Evolutionary conservation across 345 rosid genomes (phyloP).

Genomic region (Brassica nigra): DNA sequence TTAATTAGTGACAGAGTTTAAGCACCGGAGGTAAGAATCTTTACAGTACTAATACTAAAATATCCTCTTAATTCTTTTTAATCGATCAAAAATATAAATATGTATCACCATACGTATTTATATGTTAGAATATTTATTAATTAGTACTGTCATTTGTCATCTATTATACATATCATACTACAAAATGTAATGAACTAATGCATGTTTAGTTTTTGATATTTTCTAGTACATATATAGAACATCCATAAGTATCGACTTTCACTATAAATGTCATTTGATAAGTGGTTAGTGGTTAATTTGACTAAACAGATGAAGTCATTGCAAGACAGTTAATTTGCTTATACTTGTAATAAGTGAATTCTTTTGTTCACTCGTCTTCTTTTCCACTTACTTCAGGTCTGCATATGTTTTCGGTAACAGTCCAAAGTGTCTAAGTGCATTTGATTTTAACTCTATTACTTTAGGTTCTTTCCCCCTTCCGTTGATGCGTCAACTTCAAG

Average conservation of each 20-base stretch:
- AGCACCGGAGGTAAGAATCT: constrained; percentile 8
- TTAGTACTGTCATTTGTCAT: not conserved
- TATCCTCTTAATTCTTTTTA: not conserved
- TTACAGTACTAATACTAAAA: not conserved
- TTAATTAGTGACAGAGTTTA: not conserved
- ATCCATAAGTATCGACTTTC: too few relatives aligned
- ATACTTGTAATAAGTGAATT: not conserved
- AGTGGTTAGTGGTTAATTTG: not conserved
- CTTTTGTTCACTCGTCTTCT: not conserved
- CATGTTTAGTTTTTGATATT: not conserved
- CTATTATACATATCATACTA: not conserved
- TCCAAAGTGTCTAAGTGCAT: not conserved
- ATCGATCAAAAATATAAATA: not conserved
- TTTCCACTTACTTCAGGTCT: not conserved
- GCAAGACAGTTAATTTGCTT: not conserved
- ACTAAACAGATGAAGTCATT: not conserved
- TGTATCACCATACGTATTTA: not conserved
- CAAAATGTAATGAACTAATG: not conserved
- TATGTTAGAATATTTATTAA: not conserved
- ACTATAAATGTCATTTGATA: not conserved
- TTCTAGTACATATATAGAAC: not conserved
- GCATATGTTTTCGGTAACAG: not conserved
- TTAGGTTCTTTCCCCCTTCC: not conserved
- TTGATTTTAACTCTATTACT: not conserved
- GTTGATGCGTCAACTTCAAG: constrained; percentile 33